Conservation (phyloP, 1,139 yeast species). For the Yamadazyma pseudoaaseri region DNA sequence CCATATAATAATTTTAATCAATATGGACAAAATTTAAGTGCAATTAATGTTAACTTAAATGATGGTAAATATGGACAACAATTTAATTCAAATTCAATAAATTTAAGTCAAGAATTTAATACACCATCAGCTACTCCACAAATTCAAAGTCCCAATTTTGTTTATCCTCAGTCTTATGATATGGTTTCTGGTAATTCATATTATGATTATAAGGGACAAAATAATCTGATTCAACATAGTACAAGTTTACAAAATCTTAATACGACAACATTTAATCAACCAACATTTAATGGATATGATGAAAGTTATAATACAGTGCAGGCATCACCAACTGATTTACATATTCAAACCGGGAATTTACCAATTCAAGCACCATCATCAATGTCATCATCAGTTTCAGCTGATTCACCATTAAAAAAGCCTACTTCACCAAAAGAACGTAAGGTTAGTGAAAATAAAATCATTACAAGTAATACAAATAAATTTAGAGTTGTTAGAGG, state of each 20-base stretch:
- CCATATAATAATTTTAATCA: conserved; percentile 1
- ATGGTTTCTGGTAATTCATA: conserved; percentile 11
- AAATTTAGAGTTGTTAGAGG: conserved; percentile 51
- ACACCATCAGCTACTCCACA: conserved; percentile 15
- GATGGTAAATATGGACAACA: not conserved
- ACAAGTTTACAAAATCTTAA: not conserved
- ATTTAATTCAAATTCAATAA: not conserved
- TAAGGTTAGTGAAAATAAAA: conserved; percentile 13
- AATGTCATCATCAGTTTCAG: conserved; percentile 3
- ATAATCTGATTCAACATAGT: conserved; percentile 2
- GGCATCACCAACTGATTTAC: conserved; percentile 3
- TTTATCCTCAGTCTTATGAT: conserved; percentile 11
- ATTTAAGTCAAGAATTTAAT: conserved; percentile 3
- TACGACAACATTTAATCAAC: not conserved
- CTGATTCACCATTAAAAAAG: conserved; percentile 1
- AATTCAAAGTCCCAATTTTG: conserved; percentile 14
- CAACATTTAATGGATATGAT: not conserved
- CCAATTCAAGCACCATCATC: not conserved
- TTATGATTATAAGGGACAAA: conserved; percentile 10
- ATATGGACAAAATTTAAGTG: conserved; percentile 2
- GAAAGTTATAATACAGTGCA: not conserved
- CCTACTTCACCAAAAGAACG: conserved; percentile 8
- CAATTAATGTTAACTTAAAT: conserved; percentile 3
- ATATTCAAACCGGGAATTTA: conserved; percentile 3
- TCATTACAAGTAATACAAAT: conserved; percentile 13